Evolutionary conservation across 202 grass and related monocot genomes (phyloP).

Genomic region (Panicum virgatum): DNA sequence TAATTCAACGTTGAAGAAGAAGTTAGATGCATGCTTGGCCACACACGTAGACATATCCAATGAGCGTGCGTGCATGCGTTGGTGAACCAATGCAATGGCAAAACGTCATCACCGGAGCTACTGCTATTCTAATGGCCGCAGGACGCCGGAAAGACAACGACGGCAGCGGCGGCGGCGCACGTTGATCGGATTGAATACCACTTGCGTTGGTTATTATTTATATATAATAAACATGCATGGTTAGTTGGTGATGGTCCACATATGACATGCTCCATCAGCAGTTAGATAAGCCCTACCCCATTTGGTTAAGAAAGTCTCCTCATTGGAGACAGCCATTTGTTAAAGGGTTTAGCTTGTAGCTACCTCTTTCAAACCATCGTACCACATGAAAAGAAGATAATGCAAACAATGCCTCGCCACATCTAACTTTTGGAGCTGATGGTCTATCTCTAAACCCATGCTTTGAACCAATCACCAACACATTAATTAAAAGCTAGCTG

Average conservation of each 20-base stretch:
- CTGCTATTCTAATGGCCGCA: conserved; percentile 1
- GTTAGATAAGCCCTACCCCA: conserved; percentile 13
- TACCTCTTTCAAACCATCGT: not conserved
- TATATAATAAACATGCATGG: not conserved
- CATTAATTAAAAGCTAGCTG: not conserved
- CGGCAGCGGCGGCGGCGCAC: conserved; percentile 19
- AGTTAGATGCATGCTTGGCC: too few species aligned
- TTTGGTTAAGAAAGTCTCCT: conserved; percentile 17
- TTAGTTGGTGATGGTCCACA: not conserved
- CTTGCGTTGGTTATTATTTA: too few species aligned
- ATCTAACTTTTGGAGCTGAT: not conserved
- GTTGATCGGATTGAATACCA: too few species aligned
- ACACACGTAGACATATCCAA: too few species aligned
- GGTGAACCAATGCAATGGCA: conserved; percentile 4
- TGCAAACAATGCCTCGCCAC: not conserved
- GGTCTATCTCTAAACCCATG: conserved; percentile 34
- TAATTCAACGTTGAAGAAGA: not conserved
- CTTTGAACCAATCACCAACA: conserved; percentile 21
- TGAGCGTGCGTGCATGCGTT: too few species aligned
- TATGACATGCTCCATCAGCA: not conserved
- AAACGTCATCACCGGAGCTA: conserved; percentile 10
- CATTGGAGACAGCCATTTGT: conserved; percentile 46
- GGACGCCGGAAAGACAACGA: not conserved
- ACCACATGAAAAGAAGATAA: conserved; percentile 35
- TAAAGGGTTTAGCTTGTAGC: not conserved